Percentiles rank a stretch among this genome's conserved stretches.
phyloP scores from a whole-genome alignment of 1,139 yeast genomes.

The Pneumocystis oryctolagi region DNA sequence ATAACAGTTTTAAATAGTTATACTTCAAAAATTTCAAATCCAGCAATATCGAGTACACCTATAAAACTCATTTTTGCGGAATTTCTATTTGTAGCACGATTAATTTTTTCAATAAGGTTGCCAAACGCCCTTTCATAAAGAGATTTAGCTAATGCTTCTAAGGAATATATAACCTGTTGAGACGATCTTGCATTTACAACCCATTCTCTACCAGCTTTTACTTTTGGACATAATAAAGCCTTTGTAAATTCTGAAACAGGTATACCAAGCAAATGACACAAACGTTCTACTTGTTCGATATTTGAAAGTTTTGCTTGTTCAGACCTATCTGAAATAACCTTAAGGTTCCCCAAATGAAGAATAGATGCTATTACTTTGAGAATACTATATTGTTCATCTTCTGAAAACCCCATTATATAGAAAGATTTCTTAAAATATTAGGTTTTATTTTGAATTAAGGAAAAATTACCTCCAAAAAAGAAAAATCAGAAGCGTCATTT shows the following conservation, averaged over 20 bases:
- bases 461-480: conserved; percentile 5
- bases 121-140: conserved; percentile 76
- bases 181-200: conserved; percentile 71
- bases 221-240: conserved; percentile 61
- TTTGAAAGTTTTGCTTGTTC: conserved; percentile 61
- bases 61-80: conserved; percentile 41
- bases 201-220: conserved; percentile 81
- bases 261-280: conserved; percentile 55
- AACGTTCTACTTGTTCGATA: conserved; percentile 37
- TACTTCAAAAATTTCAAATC: conserved; percentile 77
- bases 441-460: conserved; percentile 10
- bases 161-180: conserved; percentile 59
- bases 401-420: conserved; percentile 53
- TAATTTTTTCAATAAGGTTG: conserved; percentile 60
- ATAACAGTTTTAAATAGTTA: background rate
- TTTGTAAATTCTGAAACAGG: conserved; percentile 38
- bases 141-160: conserved; percentile 79
- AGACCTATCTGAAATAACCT: conserved; percentile 47
- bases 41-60: conserved; percentile 94
- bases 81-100: conserved; percentile 42
- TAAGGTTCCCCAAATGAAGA: conserved; percentile 73
- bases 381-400: conserved; percentile 42
- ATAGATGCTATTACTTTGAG: conserved; percentile 60
- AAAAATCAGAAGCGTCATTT: conserved; percentile 58
- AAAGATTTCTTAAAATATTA: conserved; percentile 47